These are phyloP conservation scores for Pseudopyrenochaeta lycopersici DNA, from an alignment of 2,329 filamentous ascomycete genomes.

Conservation along the genomic window DNA sequence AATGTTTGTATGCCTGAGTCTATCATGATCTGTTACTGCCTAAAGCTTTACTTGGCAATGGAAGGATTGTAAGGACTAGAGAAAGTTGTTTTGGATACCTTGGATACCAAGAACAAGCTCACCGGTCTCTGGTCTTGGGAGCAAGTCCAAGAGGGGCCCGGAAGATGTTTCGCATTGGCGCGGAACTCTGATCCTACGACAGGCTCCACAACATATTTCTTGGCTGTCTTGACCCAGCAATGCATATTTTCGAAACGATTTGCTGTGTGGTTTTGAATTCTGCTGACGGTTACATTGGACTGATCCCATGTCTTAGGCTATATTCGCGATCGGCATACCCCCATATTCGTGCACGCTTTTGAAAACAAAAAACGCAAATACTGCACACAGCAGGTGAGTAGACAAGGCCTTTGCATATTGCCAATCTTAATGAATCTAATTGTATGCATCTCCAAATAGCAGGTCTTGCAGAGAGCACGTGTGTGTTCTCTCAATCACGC, in stretches of 20 bases:
- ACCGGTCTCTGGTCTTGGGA: too few species aligned
- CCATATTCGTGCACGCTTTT: background rate
- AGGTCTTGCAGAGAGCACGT: background rate
- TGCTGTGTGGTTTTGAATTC: background rate
- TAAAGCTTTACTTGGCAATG: too few species aligned
- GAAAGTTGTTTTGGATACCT: background rate
- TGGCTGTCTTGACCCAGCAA: constrained; percentile 10
- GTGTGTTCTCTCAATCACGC: background rate
- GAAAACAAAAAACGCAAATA: background rate
- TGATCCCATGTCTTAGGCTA: background rate
- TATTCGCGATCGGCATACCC: background rate
- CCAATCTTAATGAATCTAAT: background rate
- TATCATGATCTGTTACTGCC: too few species aligned
- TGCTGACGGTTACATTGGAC: background rate
- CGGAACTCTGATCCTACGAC: constrained; percentile 19
- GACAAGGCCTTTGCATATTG: background rate
- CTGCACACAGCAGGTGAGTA: background rate
- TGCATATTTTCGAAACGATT: constrained; percentile 4
- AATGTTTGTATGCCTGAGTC: too few species aligned
- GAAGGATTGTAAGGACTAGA: background rate
- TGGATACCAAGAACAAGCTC: background rate
- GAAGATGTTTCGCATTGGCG: constrained; percentile 14
- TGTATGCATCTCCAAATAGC: background rate
- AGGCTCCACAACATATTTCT: constrained; percentile 15
- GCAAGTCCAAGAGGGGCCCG: constrained; percentile 8